These are phyloP conservation scores for Ustilago trichophora DNA, from an alignment of 1,284 basidiomycete genomes.

Conservation along the genomic window DNA sequence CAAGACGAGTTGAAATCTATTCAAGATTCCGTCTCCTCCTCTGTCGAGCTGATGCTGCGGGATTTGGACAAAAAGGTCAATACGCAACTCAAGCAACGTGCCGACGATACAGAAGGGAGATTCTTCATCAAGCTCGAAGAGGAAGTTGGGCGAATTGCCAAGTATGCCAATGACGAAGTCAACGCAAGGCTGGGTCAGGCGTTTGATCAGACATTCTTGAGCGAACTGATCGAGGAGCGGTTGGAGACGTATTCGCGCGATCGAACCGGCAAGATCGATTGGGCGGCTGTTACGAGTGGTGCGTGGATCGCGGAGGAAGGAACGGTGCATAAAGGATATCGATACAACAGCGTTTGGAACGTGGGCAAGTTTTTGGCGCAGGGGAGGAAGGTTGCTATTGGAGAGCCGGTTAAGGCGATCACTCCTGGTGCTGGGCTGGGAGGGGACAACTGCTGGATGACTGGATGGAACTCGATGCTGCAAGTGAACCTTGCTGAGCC, in stretches of 20 bases:
- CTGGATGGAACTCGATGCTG: conserved; percentile 33
- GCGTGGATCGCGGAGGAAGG: conserved; percentile 26
- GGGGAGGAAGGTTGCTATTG: conserved; percentile 39
- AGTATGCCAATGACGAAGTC: conserved; percentile 42
- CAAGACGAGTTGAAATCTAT: conserved; percentile 37
- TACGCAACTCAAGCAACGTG: conserved; percentile 29
- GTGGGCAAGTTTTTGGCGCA: conserved; percentile 27
- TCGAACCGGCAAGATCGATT: conserved; percentile 31
- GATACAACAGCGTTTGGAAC: conserved; percentile 42
- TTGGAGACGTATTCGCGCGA: conserved; percentile 32
- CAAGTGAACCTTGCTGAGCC: conserved; percentile 29
- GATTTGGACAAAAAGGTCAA: conserved; percentile 33
- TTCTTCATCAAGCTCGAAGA: conserved; percentile 28
- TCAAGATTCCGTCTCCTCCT: conserved; percentile 28
- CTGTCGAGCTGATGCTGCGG: conserved; percentile 41
- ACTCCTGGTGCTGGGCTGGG: conserved; percentile 30
- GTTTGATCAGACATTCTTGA: conserved; percentile 38
- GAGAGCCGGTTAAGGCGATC: conserved; percentile 40
- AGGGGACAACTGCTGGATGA: conserved; percentile 34
- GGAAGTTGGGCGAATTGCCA: conserved; percentile 22
- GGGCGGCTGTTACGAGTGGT: conserved; percentile 28
- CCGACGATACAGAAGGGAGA: conserved; percentile 36
- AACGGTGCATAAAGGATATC: conserved; percentile 34
- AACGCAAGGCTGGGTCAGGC: conserved; percentile 31
- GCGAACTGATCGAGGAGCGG: conserved; percentile 17